phyloP scores from a whole-genome alignment of 495 filamentous ascomycete genomes.

The Annulohypoxylon moriforme region DNA sequence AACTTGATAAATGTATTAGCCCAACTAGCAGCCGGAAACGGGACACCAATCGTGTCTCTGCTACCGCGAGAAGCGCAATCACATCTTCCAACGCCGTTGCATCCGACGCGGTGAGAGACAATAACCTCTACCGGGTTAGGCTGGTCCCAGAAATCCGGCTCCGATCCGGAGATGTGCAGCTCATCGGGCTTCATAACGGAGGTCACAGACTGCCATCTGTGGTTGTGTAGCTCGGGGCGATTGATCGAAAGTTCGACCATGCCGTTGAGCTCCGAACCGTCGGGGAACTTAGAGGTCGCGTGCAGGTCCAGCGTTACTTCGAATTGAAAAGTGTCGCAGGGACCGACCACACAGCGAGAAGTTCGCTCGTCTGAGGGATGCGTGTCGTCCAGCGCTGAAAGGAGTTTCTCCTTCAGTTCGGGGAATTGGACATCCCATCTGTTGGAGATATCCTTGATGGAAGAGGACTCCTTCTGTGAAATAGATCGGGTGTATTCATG shows the following conservation, averaged over 20 bases:
- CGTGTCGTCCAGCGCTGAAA: constrained; percentile 48
- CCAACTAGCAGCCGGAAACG: constrained; percentile 63
- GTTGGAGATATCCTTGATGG: constrained; percentile 53
- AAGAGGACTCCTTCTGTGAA: constrained; percentile 55
- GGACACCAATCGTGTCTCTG: constrained; percentile 52
- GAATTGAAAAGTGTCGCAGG: constrained; percentile 66
- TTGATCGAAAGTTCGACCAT: constrained; percentile 62
- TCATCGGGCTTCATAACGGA: constrained; percentile 61
- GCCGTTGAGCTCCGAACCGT: constrained; percentile 60
- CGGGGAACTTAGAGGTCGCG: constrained; percentile 57
- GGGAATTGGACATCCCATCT: constrained; percentile 58
- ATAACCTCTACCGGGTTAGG: constrained; percentile 48
- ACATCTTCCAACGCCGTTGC: constrained; percentile 49
- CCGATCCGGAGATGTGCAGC: constrained; percentile 53
- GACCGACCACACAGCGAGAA: constrained; percentile 47
- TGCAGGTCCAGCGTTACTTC: constrained; percentile 60
- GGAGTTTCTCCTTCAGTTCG: constrained; percentile 56
- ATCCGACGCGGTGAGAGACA: constrained; percentile 55
- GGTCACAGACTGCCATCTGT: constrained; percentile 63
- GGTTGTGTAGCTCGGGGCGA: constrained; percentile 53
- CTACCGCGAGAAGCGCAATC: constrained; percentile 50
- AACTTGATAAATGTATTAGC: constrained; percentile 60
- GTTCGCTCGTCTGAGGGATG: constrained; percentile 48
- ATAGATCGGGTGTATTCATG: constrained; percentile 61
- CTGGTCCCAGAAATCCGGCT: constrained; percentile 49